Percentiles rank a stretch among this genome's conserved stretches.
Evolutionary conservation across 257 asterid genomes (phyloP).

Genomic region (Ligustrum vulgare): DNA sequence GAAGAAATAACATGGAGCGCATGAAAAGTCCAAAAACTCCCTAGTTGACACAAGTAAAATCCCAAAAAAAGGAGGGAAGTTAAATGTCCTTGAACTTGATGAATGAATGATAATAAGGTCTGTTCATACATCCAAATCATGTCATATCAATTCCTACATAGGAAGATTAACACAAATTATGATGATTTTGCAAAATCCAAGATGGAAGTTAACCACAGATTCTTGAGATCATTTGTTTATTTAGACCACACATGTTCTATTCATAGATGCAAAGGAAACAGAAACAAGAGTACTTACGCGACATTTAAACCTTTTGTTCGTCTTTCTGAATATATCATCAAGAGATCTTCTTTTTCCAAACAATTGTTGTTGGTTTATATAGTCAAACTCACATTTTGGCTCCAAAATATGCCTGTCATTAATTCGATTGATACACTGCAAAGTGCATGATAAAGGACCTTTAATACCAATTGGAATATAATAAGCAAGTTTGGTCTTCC

Average conservation of each 20-base stretch:
- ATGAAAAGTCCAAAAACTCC: neutral
- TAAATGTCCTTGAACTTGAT: neutral
- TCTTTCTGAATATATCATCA: neutral
- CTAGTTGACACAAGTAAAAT: neutral
- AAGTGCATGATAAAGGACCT: neutral
- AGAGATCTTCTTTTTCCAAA: constrained; percentile 24
- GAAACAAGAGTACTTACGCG: constrained; percentile 1
- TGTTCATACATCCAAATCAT: neutral
- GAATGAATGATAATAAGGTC: neutral
- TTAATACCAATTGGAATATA: neutral
- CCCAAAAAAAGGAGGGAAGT: neutral
- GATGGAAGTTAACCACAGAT: neutral
- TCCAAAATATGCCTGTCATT: constrained; percentile 22
- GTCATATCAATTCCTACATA: no score
- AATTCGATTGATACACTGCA: neutral
- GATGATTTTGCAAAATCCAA: neutral
- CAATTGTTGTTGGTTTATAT: constrained; percentile 5
- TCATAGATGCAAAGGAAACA: neutral
- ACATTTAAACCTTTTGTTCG: constrained; percentile 6
- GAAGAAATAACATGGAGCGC: neutral
- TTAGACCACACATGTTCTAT: neutral
- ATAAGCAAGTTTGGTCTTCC: neutral
- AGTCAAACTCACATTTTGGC: constrained; percentile 18
- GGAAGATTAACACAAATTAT: neutral
- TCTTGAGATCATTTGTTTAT: neutral